A percentile compares a stretch with the other conserved stretches of the same genome.
Evolutionary conservation across 1,284 basidiomycete species (phyloP).

Genomic region (Tilletia indica): DNA sequence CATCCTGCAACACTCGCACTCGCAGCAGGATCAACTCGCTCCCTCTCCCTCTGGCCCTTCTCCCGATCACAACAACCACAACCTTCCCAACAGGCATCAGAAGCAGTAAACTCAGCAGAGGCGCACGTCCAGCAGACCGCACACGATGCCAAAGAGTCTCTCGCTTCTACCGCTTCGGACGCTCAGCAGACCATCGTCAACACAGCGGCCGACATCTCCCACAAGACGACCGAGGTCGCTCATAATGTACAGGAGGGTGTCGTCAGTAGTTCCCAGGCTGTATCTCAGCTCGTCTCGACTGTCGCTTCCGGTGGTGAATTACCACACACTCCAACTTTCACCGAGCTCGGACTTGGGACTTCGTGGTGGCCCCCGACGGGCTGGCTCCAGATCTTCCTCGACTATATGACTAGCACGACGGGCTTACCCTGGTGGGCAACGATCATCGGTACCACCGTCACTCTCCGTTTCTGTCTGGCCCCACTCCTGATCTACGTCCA

Average conservation of each 20-base stretch:
- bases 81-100: not conserved
- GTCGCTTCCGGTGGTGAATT: conserved; percentile 8
- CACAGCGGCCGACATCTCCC: conserved; percentile 21
- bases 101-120: not conserved
- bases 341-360: conserved; percentile 65
- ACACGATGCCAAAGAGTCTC: conserved; percentile 4
- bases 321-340: conserved; percentile 26
- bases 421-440: conserved; percentile 57
- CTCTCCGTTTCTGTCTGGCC: conserved; percentile 69
- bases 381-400: conserved; percentile 67
- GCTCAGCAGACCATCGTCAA: conserved; percentile 10
- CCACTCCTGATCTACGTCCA: conserved; percentile 70
- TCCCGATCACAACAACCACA: conserved; percentile 5
- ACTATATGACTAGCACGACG: conserved; percentile 72
- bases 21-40: not conserved
- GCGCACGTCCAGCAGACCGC: not conserved
- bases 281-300: conserved; percentile 25
- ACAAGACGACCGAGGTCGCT: conserved; percentile 24
- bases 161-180: conserved; percentile 17
- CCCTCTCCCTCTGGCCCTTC: conserved; percentile 13
- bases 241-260: conserved; percentile 15
- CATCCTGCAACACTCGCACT: too few relatives aligned
- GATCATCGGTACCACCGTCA: conserved; percentile 70
- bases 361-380: conserved; percentile 62
- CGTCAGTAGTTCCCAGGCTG: not conserved